A percentile compares a stretch with the other conserved stretches of the same genome.
phyloP scores from a whole-genome alignment of 805 yeast species.

The Yamadazyma insecticola region DNA sequence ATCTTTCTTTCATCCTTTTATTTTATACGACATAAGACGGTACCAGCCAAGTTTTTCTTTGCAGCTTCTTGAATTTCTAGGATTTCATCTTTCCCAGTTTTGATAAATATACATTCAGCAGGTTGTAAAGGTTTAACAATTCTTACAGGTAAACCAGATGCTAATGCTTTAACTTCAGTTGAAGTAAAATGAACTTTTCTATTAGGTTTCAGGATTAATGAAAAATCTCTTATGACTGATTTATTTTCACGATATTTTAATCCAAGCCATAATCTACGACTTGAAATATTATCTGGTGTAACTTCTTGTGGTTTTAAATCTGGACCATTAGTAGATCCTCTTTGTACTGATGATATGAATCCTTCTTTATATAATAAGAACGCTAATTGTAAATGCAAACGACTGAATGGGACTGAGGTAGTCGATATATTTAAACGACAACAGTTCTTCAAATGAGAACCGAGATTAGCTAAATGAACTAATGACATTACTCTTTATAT shows the following conservation, averaged over 20 bases:
- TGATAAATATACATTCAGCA: constrained; percentile 80
- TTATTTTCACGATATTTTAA: constrained; percentile 78
- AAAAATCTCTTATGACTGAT: constrained; percentile 70
- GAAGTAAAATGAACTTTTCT: constrained; percentile 61
- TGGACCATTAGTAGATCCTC: constrained; percentile 84
- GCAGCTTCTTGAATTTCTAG: constrained; percentile 87
- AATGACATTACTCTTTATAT: constrained; percentile 79
- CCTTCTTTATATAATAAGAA: constrained; percentile 88
- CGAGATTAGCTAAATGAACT: constrained; percentile 75
- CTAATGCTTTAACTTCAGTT: constrained; percentile 65
- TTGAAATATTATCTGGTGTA: constrained; percentile 81
- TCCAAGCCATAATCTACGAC: constrained; percentile 88
- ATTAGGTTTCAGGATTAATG: constrained; percentile 80
- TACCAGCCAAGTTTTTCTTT: constrained; percentile 63
- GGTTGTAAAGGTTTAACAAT: constrained; percentile 78
- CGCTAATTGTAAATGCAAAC: constrained; percentile 78
- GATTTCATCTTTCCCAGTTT: constrained; percentile 42
- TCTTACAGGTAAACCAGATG: constrained; percentile 73
- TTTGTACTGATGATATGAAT: constrained; percentile 74
- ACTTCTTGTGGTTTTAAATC: constrained; percentile 69
- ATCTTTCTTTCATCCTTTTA: constrained; percentile 14
- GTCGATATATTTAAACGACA: constrained; percentile 66
- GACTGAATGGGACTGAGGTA: constrained; percentile 79
- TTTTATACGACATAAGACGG: constrained; percentile 75
- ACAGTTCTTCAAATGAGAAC: constrained; percentile 88